Conservation (phyloP, 2,329 filamentous ascomycete species). For the Sporothrix variecibatus region DNA sequence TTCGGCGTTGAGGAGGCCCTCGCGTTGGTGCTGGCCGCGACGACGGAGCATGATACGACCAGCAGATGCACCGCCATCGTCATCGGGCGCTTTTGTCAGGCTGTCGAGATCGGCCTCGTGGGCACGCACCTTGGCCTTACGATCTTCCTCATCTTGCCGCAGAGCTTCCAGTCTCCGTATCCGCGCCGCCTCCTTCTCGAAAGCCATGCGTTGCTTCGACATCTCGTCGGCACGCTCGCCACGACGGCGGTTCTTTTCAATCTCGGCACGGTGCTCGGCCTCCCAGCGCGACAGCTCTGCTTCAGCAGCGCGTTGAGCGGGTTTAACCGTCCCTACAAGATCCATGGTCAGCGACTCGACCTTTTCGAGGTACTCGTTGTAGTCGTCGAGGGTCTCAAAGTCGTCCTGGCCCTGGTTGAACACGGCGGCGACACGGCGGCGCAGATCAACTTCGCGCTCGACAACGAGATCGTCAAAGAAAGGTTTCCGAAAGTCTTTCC, state of each 20-base stretch:
- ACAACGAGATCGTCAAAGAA: slow-evolving; percentile 88
- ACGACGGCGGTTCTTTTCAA: slow-evolving; percentile 59
- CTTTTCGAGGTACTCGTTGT: slow-evolving; percentile 92
- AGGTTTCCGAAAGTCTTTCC: slow-evolving; percentile 79
- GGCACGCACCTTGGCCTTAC: slow-evolving; percentile 61
- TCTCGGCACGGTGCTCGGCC: slow-evolving; percentile 68
- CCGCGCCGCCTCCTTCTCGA: slow-evolving; percentile 67
- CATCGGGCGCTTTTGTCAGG: slow-evolving; percentile 62
- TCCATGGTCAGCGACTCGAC: slow-evolving; percentile 91
- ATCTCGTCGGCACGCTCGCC: slow-evolving; percentile 57
- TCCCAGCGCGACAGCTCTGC: slow-evolving; percentile 67
- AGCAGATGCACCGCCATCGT: slow-evolving; percentile 42
- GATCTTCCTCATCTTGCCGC: slow-evolving; percentile 71
- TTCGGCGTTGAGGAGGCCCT: slow-evolving; percentile 38
- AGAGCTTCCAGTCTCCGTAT: slow-evolving; percentile 63
- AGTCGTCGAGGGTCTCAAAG: slow-evolving; percentile 80
- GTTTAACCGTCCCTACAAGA: slow-evolving; percentile 64
- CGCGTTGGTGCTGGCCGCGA: slow-evolving; percentile 55
- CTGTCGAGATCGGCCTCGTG: slow-evolving; percentile 70
- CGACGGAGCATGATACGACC: slow-evolving; percentile 72
- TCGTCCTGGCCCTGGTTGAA: slow-evolving; percentile 91
- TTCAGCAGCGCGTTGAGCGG: slow-evolving; percentile 50
- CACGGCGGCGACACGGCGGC: slow-evolving; percentile 73
- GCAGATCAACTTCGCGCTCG: slow-evolving; percentile 91
- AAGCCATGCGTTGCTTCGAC: slow-evolving; percentile 56